These are phyloP conservation scores for Hyaloscypha hepaticicola DNA, from an alignment of 495 filamentous ascomycete species.

Conservation along the genomic window DNA sequence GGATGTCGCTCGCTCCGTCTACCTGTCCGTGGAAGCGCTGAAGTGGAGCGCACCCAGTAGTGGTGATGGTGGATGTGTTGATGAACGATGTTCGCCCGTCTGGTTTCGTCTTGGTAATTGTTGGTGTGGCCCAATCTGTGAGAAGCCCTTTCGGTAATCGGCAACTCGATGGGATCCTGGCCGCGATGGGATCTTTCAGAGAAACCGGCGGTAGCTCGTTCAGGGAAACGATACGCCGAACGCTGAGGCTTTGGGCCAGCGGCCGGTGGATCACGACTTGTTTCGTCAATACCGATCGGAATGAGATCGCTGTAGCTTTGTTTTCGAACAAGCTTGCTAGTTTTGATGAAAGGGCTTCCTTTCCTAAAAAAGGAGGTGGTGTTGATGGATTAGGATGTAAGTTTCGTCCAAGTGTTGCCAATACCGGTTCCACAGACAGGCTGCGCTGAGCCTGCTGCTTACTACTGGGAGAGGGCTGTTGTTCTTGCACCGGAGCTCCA, in stretches of 20 bases:
- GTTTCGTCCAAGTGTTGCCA: not conserved
- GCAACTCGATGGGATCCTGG: constrained; percentile 23
- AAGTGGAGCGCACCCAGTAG: constrained; percentile 48
- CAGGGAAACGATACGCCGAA: constrained; percentile 19
- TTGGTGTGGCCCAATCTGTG: constrained; percentile 16
- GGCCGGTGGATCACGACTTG: constrained; percentile 27
- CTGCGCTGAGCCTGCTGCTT: not conserved
- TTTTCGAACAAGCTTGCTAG: constrained; percentile 7
- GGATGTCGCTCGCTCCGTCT: constrained; percentile 7
- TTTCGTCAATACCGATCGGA: constrained; percentile 35
- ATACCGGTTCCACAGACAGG: not conserved
- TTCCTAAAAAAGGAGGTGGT: constrained; percentile 27
- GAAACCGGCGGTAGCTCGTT: constrained; percentile 30
- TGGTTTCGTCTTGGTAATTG: constrained; percentile 14
- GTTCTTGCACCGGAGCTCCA: constrained; percentile 13
- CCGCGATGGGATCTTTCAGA: constrained; percentile 30
- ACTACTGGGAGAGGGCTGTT: not conserved
- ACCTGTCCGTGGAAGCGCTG: constrained; percentile 23
- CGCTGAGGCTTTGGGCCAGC: constrained; percentile 26
- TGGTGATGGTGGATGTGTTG: constrained; percentile 57
- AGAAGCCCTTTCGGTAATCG: constrained; percentile 14
- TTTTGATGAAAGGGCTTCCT: not conserved
- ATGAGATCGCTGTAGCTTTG: constrained; percentile 37
- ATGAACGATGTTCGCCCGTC: constrained; percentile 36
- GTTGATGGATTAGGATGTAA: not conserved